Evolutionary conservation across 1,139 yeast species (phyloP).

Genomic region (Hyphopichia fennica): DNA sequence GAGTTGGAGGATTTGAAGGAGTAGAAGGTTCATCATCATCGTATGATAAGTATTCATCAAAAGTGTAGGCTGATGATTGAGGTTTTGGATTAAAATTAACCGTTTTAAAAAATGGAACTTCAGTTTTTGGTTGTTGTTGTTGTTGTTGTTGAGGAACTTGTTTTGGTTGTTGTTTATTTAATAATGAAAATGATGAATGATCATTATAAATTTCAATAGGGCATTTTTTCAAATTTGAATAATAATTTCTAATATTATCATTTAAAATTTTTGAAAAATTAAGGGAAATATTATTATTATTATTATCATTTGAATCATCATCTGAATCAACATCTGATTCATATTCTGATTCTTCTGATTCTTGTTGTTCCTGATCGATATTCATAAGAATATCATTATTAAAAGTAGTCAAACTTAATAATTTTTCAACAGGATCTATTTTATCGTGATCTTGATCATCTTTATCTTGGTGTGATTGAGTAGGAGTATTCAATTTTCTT

Average conservation of each 20-base stretch:
- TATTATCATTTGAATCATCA: constrained; percentile 8
- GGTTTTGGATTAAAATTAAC: constrained; percentile 40
- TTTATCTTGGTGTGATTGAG: neutral
- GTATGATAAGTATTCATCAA: constrained; percentile 42
- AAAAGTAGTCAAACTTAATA: constrained; percentile 37
- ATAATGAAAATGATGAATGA: constrained; percentile 35
- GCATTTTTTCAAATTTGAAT: constrained; percentile 23
- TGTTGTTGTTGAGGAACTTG: neutral
- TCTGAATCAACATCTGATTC: constrained; percentile 3
- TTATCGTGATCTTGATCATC: constrained; percentile 25
- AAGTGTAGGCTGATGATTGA: constrained; percentile 26
- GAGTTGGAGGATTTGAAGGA: constrained; percentile 12
- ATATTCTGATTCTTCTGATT: constrained; percentile 7
- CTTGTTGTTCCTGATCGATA: constrained; percentile 15
- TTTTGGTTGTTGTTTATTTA: constrained; percentile 19
- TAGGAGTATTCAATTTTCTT: constrained; percentile 8
- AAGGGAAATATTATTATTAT: constrained; percentile 18
- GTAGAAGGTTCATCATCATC: constrained; percentile 19
- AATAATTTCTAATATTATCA: constrained; percentile 39
- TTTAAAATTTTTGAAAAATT: constrained; percentile 42
- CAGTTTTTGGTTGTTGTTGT: constrained; percentile 5
- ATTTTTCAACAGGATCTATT: constrained; percentile 47
- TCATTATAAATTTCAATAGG: constrained; percentile 31
- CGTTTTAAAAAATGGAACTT: constrained; percentile 41
- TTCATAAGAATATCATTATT: constrained; percentile 27